Conservation (phyloP, 2,329 filamentous ascomycete genomes). For the Paraphaeosphaeria minitans region DNA sequence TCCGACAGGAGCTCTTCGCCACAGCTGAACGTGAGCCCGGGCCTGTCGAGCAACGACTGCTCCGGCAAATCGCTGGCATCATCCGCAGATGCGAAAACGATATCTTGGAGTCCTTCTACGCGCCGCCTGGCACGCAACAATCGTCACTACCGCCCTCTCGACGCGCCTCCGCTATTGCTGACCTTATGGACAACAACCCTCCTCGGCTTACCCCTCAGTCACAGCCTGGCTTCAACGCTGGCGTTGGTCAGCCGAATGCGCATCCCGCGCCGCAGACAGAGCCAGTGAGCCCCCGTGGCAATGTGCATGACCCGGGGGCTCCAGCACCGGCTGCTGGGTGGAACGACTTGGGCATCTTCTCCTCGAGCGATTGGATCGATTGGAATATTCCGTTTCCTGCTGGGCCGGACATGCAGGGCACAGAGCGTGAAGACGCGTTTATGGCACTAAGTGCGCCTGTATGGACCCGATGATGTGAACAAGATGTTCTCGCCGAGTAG, state of each 20-base stretch:
- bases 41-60: slow-evolving; percentile 32
- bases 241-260: not conserved
- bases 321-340: slow-evolving; percentile 10
- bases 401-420: slow-evolving; percentile 6
- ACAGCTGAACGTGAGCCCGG: slow-evolving; percentile 28
- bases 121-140: not conserved
- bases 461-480: slow-evolving; percentile 13
- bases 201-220: not conserved
- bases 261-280: not conserved
- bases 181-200: not conserved
- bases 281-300: not conserved
- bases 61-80: slow-evolving; percentile 34
- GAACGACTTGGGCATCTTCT: not conserved
- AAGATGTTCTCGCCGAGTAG: not conserved
- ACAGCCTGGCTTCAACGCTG: not conserved
- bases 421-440: not conserved
- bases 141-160: slow-evolving; percentile 1
- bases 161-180: not conserved
- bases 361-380: slow-evolving; percentile 24
- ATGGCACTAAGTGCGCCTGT: slow-evolving; percentile 12
- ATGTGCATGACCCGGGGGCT: slow-evolving; percentile 9
- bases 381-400: slow-evolving; percentile 28
- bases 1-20: slow-evolving; percentile 38
- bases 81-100: slow-evolving; percentile 35
- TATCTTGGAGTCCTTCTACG: slow-evolving; percentile 23